These are phyloP conservation scores for Trametes meyenii DNA, from an alignment of 768 basidiomycete genomes.

Conservation along the genomic window DNA sequence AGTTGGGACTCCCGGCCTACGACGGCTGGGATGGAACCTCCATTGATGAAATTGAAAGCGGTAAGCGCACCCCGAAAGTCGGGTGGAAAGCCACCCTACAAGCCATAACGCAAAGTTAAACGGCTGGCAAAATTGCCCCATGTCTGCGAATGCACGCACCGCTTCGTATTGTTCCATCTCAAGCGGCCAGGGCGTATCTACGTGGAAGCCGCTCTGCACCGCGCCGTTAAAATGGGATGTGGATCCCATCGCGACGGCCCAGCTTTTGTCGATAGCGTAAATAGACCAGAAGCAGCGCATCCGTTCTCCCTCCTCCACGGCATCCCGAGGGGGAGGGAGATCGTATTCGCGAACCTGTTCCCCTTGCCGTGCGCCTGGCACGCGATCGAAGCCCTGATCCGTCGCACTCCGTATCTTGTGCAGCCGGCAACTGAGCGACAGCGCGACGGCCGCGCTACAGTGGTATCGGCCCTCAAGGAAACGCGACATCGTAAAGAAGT, in stretches of 20 bases:
- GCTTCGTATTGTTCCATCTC: constrained; percentile 37
- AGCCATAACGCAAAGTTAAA: background rate
- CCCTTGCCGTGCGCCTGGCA: background rate
- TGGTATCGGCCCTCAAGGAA: constrained; percentile 61
- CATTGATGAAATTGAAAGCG: constrained; percentile 49
- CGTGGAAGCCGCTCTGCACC: constrained; percentile 41
- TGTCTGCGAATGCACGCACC: constrained; percentile 26
- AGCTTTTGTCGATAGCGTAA: constrained; percentile 58
- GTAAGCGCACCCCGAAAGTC: constrained; percentile 51
- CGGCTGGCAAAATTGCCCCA: background rate
- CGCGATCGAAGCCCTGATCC: constrained; percentile 6
- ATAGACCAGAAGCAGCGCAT: constrained; percentile 70
- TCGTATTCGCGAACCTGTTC: constrained; percentile 25
- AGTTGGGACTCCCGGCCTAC: constrained; percentile 37
- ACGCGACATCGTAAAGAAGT: constrained; percentile 61
- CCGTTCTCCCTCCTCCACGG: constrained; percentile 63
- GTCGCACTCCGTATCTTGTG: constrained; percentile 32
- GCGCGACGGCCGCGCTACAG: constrained; percentile 46
- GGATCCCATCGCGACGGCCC: constrained; percentile 55
- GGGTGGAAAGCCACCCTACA: constrained; percentile 44
- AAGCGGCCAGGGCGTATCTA: constrained; percentile 45
- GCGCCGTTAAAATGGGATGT: constrained; percentile 55
- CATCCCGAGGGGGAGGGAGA: constrained; percentile 38
- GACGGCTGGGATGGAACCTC: constrained; percentile 33
- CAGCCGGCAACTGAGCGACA: constrained; percentile 29